Evolutionary conservation across 768 basidiomycete species (phyloP), one percentile per base, ranked within the genome.

Genomic region (Pilatotrama ljubarskyi): DNA sequence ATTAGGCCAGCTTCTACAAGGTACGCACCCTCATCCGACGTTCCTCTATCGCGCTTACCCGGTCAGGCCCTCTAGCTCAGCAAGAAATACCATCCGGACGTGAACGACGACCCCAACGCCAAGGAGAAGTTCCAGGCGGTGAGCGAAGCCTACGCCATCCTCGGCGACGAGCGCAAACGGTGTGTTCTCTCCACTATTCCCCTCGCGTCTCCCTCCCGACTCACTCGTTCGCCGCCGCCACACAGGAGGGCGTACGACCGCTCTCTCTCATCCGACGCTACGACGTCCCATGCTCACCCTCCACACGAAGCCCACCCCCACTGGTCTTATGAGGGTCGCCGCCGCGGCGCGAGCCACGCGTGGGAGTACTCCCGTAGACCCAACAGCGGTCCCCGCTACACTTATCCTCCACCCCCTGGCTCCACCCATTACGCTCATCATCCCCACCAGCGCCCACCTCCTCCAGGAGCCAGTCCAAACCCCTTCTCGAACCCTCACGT

Each of bases 21-120:
- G 76, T 76, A 63, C 40, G 67, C 22, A 48, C 15, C 18, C 13
- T 26, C 22, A 26, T 29, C 40, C 56, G 18, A 1, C 47, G 18
- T 17, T n/a, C 40, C 15, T 41, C 37, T 2, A 24, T 24, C 13
- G 41, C 24, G 42, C 61, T 64, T 25, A 63, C 48, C 58, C 50
- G 18, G 55, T 43, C 44, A 49, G 50, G 24, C 40, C 20, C 26
- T 58, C 1, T 60, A 82, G 81, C 66, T 82, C 51, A 82, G 80
- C 74, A 82, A 82, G 58, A 61, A 70, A 60, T 73, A 75, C 49
- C 82, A 82, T 53, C 81, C 81, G 1, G 81, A 82, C 64, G 64
- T 78, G 9, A 73, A 72, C 52, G 69, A 72, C 36, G 79, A 81
- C 51, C 68, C 68, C 6, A 46, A 59, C 3, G 74, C 80, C 1